Percentiles rank a stretch among this genome's conserved stretches.
phyloP scores from a whole-genome alignment of 148 eudicot species.

The Selenicereus undatus region DNA sequence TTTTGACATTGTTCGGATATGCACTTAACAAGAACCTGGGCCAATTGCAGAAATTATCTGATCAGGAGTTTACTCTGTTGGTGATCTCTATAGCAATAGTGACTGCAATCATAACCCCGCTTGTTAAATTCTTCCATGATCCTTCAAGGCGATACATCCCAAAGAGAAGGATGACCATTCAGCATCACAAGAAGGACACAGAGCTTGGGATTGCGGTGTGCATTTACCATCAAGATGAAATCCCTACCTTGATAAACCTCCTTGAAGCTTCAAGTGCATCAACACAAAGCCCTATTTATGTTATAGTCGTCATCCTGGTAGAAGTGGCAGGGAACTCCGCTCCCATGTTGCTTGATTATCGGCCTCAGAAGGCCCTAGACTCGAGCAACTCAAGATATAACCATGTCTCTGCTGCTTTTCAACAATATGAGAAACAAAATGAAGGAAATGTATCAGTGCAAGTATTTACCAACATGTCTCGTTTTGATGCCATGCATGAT shows the following conservation, averaged over 20 bases:
- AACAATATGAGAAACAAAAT: constrained; percentile 35
- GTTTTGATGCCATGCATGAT: constrained; percentile 43
- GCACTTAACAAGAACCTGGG: constrained; percentile 1
- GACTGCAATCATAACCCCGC: constrained; percentile 44
- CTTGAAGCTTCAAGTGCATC: constrained; percentile 57
- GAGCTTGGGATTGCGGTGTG: constrained; percentile 55
- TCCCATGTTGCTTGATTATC: constrained; percentile 54
- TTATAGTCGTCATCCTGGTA: constrained; percentile 45
- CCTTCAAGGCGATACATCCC: constrained; percentile 35
- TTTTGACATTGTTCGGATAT: neutral
- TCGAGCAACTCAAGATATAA: constrained; percentile 26
- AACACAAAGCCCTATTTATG: constrained; percentile 31
- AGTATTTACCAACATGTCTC: constrained; percentile 51
- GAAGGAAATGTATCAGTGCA: constrained; percentile 34
- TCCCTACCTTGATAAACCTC: constrained; percentile 46
- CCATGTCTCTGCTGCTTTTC: constrained; percentile 53
- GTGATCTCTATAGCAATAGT: constrained; percentile 39
- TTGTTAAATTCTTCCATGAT: constrained; percentile 41
- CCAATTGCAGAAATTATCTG: constrained; percentile 37
- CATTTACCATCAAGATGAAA: constrained; percentile 46
- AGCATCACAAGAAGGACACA: constrained; percentile 46
- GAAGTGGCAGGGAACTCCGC: constrained; percentile 52
- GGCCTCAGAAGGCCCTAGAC: constrained; percentile 21
- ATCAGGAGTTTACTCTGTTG: constrained; percentile 45
- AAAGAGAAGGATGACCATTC: constrained; percentile 44